Conservation (phyloP, 768 basidiomycete genomes). For the Basidioascus undulatus region DNA sequence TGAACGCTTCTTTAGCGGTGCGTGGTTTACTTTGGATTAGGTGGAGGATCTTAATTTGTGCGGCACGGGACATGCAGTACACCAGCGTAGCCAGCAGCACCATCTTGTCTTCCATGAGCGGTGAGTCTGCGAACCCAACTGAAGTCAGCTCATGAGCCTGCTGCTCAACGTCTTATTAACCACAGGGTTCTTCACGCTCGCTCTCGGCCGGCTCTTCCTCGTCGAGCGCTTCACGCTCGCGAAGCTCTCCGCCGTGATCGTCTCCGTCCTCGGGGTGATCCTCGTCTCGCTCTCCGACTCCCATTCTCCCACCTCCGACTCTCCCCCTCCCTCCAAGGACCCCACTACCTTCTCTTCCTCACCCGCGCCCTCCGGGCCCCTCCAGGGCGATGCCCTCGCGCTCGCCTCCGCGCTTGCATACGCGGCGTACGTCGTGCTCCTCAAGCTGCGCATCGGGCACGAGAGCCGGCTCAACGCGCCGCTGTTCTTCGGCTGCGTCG, state of each 20-base stretch:
- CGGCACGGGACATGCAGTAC: too few species aligned
- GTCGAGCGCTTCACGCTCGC: constrained; percentile 51
- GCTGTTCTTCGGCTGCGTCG: constrained; percentile 83
- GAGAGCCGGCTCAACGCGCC: constrained; percentile 81
- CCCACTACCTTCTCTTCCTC: constrained; percentile 7
- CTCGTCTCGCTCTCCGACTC: constrained; percentile 74
- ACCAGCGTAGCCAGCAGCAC: constrained; percentile 91
- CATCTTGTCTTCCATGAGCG: constrained; percentile 67
- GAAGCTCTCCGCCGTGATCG: constrained; percentile 52
- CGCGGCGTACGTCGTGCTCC: constrained; percentile 61
- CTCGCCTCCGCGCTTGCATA: constrained; percentile 71
- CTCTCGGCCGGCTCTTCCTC: constrained; percentile 50
- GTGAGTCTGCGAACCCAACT: constrained; percentile 23
- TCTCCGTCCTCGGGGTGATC: constrained; percentile 58
- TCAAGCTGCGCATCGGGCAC: constrained; percentile 61
- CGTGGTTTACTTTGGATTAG: too few species aligned
- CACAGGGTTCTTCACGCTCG: constrained; percentile 78
- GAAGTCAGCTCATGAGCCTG: not conserved
- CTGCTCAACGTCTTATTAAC: constrained; percentile 3
- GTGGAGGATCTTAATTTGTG: too few species aligned
- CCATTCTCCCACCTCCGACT: constrained; percentile 6
- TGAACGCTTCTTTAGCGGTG: constrained; percentile 63
- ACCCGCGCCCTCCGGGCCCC: constrained; percentile 16
- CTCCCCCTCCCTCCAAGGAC: constrained; percentile 7
- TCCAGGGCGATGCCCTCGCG: constrained; percentile 60